Evolutionary conservation across 2,329 filamentous ascomycete species (phyloP), one percentile per base, ranked within the genome.

Genomic region (Diaporthe velutina): DNA sequence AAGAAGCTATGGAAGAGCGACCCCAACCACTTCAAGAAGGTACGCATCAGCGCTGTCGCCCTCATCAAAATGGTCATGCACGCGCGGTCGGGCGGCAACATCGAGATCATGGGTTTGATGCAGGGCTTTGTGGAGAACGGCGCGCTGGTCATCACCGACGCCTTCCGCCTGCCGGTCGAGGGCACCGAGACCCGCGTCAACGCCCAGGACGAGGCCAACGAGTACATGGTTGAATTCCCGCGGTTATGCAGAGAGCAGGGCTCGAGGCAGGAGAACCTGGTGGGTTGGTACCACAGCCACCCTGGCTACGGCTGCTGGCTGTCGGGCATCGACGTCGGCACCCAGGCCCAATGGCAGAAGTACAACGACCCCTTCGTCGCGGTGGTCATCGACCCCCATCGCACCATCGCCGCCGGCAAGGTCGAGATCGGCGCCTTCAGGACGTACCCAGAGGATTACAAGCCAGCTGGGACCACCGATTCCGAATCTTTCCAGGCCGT

Each of bases 41-140:
- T 98, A 61, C 95, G 96, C 80, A 96, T 99, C 84, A 97, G 95
- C 70, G 95, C 97, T 74, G 93, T 98, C 17, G 97, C 97, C 7
- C 90, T 99, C 75, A 91, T 98, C 79, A 99, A 99, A 86, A 99
- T 99, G 97, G 95, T 97, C 77, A 98, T 98, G 94, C 97, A 99
- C 83, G 97, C 97, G 13, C 94, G 97, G n/a, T 96, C 95, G 0
- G 97, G 97, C 78, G 96, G 97, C 74, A 92, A 91, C 38, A 90
- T 98, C 78, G 97, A 99, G 86, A 91, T 99, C 80, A 99, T 99
- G 97, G 97, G 97, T 74, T 85, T 99, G 79, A 99, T 99, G 97
- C 94, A 98, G 82, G 97, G 97, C 76, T 98, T 98, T 83, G 93
- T 98, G 67, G 91, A 95, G 78, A 92, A 93, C 55, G 93, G 97